Base-by-base conservation (phyloP, 805 yeast species). In the Martiniozyma abietophila region DNA sequence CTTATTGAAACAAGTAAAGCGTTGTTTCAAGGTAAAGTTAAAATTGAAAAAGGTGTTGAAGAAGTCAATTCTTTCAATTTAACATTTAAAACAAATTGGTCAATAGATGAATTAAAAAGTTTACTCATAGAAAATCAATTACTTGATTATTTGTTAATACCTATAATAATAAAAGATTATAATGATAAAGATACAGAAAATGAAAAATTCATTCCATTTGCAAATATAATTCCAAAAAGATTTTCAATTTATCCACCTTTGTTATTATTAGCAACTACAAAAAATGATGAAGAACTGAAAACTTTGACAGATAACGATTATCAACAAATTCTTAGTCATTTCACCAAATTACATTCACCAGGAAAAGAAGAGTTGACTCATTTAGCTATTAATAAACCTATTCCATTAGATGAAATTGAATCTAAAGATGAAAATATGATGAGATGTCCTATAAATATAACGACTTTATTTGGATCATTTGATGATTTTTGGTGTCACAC, bases 401-500 rank as follows among this genome's bases (percentile, higher is more conserved):
- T 84, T n/a, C 39, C 39, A 8, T n/a, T 10, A 14, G 18, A 23
- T 8, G 8, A 17, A 7, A 6, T 15, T 18, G 34, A 38, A 21
- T 16, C 30, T 5, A 44, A 41, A 3, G 45, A 41, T 4, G 29
- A 39, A 9, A 51, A 51, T 35, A 42, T 42, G n/a, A 50, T 48
- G 29, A 58, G 95, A 26, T 53, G 78, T 21, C 95, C 95, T 0
- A 59, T 70, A 39, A 67, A 74, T 31, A 55, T 85, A 4, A 41
- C 57, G 0, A 78, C 83, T 1, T 31, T 85, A 2, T 62, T 63
- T 46, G 94, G 94, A 0, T 71, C 74, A 33, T 80, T 80, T 54
- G 85, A 83, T 0, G 80, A 82, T 0, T 70, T 84, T 45, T 84
- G 95, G 95, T 80, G 86, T 45, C 54, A 64, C 8, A 65, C 66